Conservation (phyloP, 768 basidiomycete genomes). For the Tylopilus felleus region DNA sequence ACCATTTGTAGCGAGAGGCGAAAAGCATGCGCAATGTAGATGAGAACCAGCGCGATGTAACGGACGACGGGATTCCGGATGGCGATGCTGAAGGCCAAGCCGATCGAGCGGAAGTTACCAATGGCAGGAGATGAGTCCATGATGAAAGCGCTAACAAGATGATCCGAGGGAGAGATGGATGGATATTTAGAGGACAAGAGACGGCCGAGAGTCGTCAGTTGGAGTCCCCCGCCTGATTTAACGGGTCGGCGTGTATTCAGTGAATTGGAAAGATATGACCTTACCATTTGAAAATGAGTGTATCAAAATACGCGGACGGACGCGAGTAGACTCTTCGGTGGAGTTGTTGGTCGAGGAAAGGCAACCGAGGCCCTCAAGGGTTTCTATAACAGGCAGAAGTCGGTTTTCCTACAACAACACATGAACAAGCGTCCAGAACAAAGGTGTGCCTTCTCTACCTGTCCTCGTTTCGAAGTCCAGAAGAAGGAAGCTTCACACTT, state of each 20-base stretch:
- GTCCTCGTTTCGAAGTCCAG: conserved; percentile 10
- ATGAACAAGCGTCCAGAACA: background rate
- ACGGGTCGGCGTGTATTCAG: background rate
- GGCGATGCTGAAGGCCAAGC: conserved; percentile 21
- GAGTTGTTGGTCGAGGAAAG: conserved; percentile 4
- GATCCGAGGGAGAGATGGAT: conserved; percentile 1
- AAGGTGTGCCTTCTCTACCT: conserved; percentile 7
- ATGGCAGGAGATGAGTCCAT: conserved; percentile 21
- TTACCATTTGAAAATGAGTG: conserved; percentile 32
- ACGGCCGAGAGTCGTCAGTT: conserved; percentile 19
- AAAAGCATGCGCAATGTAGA: conserved; percentile 16
- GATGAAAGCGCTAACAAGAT: conserved; percentile 15
- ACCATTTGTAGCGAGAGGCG: conserved; percentile 4
- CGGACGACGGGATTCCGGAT: conserved; percentile 21
- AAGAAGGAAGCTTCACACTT: conserved; percentile 21
- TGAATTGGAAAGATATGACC: background rate
- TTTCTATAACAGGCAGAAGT: conserved; percentile 22
- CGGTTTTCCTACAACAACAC: conserved; percentile 9
- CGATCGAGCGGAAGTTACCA: conserved; percentile 13
- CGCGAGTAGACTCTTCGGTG: background rate
- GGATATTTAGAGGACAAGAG: conserved; percentile 21
- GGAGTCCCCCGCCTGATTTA: conserved; percentile 20
- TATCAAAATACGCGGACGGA: conserved; percentile 21
- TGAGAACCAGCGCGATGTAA: conserved; percentile 6
- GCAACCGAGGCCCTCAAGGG: conserved; percentile 22